A percentile compares a stretch with the other conserved stretches of the same genome.
phyloP scores from a whole-genome alignment of 495 filamentous ascomycete species.

The Lepidopterella palustris region DNA sequence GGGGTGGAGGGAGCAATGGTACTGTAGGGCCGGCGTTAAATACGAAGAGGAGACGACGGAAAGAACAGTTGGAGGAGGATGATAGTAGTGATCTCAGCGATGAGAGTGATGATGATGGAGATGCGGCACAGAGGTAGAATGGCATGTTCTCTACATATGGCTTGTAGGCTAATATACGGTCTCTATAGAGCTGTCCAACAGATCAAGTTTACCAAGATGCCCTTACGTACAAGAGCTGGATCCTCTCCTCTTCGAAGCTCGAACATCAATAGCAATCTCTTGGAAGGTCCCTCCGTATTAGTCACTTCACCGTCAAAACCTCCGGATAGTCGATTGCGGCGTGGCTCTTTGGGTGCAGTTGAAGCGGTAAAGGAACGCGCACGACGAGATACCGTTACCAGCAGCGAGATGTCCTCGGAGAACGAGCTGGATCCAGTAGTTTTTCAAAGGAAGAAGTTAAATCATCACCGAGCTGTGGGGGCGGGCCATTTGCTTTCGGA shows the following conservation, averaged over 20 bases:
- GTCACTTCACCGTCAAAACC: constrained; percentile 43
- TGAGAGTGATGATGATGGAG: constrained; percentile 86
- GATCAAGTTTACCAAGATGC: constrained; percentile 94
- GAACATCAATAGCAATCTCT: constrained; percentile 30
- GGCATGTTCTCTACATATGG: background rate
- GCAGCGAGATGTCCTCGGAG: constrained; percentile 87
- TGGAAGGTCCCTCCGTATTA: constrained; percentile 39
- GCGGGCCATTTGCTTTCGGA: constrained; percentile 44
- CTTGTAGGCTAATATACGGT: background rate
- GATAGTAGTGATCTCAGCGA: constrained; percentile 96
- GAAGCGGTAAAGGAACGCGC: constrained; percentile 68
- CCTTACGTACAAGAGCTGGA: constrained; percentile 74
- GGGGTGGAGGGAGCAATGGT: constrained; percentile 63
- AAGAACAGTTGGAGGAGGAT: constrained; percentile 83
- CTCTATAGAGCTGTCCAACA: constrained; percentile 55
- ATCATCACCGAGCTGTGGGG: constrained; percentile 47
- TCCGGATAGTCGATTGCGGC: constrained; percentile 47
- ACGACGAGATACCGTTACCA: constrained; percentile 79
- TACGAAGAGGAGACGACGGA: constrained; percentile 46
- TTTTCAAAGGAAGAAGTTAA: constrained; percentile 55
- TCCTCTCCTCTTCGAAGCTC: constrained; percentile 74
- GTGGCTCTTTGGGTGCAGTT: constrained; percentile 70
- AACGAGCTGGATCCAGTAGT: constrained; percentile 70
- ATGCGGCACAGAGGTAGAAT: constrained; percentile 41
- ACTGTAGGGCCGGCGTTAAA: constrained; percentile 58